A percentile compares a stretch with the other conserved stretches of the same genome.
These are phyloP conservation scores for Scheffersomyces amazonensis DNA, from an alignment of 805 yeast genomes.

Conservation along the genomic window DNA sequence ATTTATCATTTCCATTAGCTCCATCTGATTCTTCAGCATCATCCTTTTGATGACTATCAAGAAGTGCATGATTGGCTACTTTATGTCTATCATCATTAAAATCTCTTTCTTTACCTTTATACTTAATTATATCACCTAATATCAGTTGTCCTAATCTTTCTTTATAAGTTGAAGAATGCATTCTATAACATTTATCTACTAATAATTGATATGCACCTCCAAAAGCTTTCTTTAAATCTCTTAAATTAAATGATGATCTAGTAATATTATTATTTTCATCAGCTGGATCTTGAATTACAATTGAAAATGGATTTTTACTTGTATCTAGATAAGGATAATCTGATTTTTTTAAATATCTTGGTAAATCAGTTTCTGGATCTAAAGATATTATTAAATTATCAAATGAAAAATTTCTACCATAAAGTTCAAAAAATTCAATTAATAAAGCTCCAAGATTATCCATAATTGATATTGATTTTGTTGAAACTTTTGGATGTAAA, in stretches of 20 bases:
- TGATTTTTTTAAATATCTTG: slow-evolving; percentile 62
- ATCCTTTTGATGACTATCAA: slow-evolving; percentile 23
- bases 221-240: slow-evolving; percentile 81
- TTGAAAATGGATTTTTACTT: slow-evolving; percentile 52
- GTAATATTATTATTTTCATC: slow-evolving; percentile 82
- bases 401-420: slow-evolving; percentile 86
- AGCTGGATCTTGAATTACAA: slow-evolving; percentile 87
- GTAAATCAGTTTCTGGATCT: slow-evolving; percentile 46
- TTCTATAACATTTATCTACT: slow-evolving; percentile 69
- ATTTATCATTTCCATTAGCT: slow-evolving; percentile 35
- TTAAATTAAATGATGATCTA: slow-evolving; percentile 76
- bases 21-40: slow-evolving; percentile 29
- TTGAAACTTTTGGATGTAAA: slow-evolving; percentile 73
- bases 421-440: slow-evolving; percentile 88
- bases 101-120: slow-evolving; percentile 71
- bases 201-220: slow-evolving; percentile 83
- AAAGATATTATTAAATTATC: slow-evolving; percentile 73
- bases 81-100: slow-evolving; percentile 70
- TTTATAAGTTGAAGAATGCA: slow-evolving; percentile 64
- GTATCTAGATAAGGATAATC: slow-evolving; percentile 49
- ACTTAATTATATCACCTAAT: slow-evolving; percentile 74
- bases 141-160: slow-evolving; percentile 69
- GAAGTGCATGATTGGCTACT: slow-evolving; percentile 59
- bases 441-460: slow-evolving; percentile 82
- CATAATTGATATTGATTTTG: slow-evolving; percentile 61